These are phyloP conservation scores for Kwoniella shivajii DNA, from an alignment of 1,284 basidiomycete genomes.

Conservation along the genomic window DNA sequence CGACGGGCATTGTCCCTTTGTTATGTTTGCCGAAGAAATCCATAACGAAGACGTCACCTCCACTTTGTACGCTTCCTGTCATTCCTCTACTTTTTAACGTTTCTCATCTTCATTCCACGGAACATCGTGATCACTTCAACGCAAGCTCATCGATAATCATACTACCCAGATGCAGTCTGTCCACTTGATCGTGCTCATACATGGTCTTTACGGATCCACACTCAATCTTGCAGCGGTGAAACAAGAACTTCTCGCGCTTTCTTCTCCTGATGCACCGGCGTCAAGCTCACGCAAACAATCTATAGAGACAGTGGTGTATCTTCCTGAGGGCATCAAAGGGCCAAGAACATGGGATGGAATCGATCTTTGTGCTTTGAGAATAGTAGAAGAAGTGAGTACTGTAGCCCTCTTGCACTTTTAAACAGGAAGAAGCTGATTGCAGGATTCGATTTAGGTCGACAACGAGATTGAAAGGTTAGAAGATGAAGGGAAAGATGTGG, in stretches of 20 bases:
- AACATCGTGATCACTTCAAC: too few species aligned
- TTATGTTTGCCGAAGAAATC: too few species aligned
- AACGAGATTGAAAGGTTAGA: constrained; percentile 41
- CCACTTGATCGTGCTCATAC: constrained; percentile 51
- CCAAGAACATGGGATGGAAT: constrained; percentile 53
- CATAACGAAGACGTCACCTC: too few species aligned
- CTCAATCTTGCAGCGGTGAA: constrained; percentile 40
- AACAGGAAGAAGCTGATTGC: neutral
- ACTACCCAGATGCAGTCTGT: constrained; percentile 14
- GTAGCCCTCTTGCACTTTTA: neutral
- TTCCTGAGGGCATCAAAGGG: constrained; percentile 33
- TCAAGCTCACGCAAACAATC: neutral
- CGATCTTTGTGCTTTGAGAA: constrained; percentile 49
- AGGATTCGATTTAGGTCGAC: constrained; percentile 31
- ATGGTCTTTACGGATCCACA: constrained; percentile 51
- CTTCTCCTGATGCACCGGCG: neutral
- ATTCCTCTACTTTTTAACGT: too few species aligned
- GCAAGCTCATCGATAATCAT: too few species aligned
- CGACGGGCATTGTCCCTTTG: too few species aligned
- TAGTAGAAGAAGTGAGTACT: constrained; percentile 37
- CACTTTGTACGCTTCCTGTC: too few species aligned
- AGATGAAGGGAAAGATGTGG: constrained; percentile 34
- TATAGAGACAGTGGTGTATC: constrained; percentile 29
- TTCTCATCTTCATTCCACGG: too few species aligned
- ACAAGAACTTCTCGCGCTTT: constrained; percentile 30